phyloP scores from a whole-genome alignment of 805 yeast species.

The Candida vaughaniae region DNA sequence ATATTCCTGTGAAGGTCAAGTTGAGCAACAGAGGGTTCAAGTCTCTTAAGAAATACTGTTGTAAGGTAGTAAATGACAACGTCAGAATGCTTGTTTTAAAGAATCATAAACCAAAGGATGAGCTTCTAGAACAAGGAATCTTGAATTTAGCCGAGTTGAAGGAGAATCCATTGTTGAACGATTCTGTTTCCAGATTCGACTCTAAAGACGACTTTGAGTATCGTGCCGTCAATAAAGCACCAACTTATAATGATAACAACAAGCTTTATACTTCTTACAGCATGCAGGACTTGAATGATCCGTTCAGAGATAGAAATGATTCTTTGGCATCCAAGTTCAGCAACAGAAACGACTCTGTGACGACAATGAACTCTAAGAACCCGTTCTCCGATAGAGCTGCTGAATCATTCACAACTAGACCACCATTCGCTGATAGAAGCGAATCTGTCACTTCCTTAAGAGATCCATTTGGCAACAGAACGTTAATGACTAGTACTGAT shows the following conservation, averaged over 20 bases:
- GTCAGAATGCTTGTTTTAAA: conserved; percentile 52
- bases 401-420: too few relatives aligned
- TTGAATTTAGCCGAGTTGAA: conserved; percentile 23
- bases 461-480: too few relatives aligned
- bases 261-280: conserved; percentile 14
- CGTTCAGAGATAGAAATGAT: neutral
- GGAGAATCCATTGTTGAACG: conserved; percentile 27
- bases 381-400: too few relatives aligned
- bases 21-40: conserved; percentile 35
- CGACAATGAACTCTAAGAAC: too few relatives aligned
- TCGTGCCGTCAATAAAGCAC: conserved; percentile 1
- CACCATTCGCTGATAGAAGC: too few relatives aligned
- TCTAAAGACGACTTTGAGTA: conserved; percentile 10
- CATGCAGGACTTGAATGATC: conserved; percentile 7
- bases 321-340: too few relatives aligned
- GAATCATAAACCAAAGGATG: conserved; percentile 36
- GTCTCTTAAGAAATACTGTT: conserved; percentile 61
- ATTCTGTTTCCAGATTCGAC: conserved; percentile 8
- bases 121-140: conserved; percentile 30
- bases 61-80: conserved; percentile 54
- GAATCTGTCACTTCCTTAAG: too few relatives aligned
- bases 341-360: too few relatives aligned
- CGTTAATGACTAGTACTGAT: too few relatives aligned
- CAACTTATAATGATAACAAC: conserved; percentile 15
- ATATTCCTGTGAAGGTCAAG: conserved; percentile 51